A percentile compares a stretch with the other conserved stretches of the same genome.
Evolutionary conservation across 441 rosid species (phyloP).

Genomic region (Kokia cookei): DNA sequence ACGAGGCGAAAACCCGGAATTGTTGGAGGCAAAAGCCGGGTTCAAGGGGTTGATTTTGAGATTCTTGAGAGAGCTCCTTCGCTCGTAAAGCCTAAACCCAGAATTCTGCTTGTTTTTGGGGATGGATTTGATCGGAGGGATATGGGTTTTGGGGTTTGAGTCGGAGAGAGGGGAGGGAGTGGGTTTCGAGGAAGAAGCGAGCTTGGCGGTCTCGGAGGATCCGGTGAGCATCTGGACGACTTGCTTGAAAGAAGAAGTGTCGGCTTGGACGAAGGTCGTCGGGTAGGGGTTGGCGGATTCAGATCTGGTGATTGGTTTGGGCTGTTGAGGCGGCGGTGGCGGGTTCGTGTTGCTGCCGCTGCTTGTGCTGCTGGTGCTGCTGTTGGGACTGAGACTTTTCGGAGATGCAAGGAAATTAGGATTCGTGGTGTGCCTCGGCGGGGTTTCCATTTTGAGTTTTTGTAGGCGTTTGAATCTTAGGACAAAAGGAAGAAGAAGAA

Average conservation of each 20-base stretch:
- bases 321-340: slow-evolving; percentile 32
- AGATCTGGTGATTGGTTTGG: slow-evolving; percentile 62
- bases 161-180: slow-evolving; percentile 29
- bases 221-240: slow-evolving; percentile 98
- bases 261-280: slow-evolving; percentile 94
- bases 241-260: slow-evolving; percentile 84
- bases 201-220: slow-evolving; percentile 50
- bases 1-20: slow-evolving; percentile 55
- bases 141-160: slow-evolving; percentile 29
- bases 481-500: not conserved
- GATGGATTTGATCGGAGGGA: slow-evolving; percentile 42
- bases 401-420: slow-evolving; percentile 38
- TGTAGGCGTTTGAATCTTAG: not conserved
- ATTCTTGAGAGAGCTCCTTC: slow-evolving; percentile 74
- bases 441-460: slow-evolving; percentile 43
- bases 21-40: slow-evolving; percentile 38
- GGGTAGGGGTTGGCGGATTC: slow-evolving; percentile 78
- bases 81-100: slow-evolving; percentile 83
- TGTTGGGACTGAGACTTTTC: slow-evolving; percentile 25
- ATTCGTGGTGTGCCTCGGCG: slow-evolving; percentile 26
- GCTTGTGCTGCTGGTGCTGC: slow-evolving; percentile 1
- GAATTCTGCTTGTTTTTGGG: slow-evolving; percentile 48
- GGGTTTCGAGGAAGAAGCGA: slow-evolving; percentile 27
- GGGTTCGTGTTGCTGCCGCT: slow-evolving; percentile 3
- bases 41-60: slow-evolving; percentile 80